Percentiles rank a stretch among this genome's conserved stretches.
These are phyloP conservation scores for Trichosporon sp. DNA, from an alignment of 1,284 basidiomycete species.

Conservation along the genomic window DNA sequence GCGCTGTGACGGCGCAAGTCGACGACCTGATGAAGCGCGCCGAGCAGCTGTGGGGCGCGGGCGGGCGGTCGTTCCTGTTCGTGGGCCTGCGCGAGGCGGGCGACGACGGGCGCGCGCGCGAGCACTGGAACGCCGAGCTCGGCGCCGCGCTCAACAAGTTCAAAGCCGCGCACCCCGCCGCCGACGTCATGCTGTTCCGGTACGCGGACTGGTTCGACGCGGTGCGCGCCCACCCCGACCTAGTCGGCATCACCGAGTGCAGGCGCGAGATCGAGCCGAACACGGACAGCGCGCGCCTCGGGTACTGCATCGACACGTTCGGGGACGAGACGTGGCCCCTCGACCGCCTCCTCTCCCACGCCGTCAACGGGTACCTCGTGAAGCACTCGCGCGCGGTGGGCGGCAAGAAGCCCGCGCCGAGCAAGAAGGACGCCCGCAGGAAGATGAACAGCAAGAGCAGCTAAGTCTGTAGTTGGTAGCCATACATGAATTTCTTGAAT, in stretches of 20 bases:
- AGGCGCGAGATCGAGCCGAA: neutral
- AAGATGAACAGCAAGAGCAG: neutral
- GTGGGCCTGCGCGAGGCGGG: neutral
- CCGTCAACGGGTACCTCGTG: neutral
- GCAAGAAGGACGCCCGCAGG: neutral
- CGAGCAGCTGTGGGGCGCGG: neutral
- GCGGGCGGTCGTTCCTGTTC: neutral
- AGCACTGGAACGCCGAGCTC: neutral
- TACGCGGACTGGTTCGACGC: neutral
- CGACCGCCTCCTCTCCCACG: neutral
- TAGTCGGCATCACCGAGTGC: neutral
- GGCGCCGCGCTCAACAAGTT: neutral
- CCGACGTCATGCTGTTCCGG: neutral
- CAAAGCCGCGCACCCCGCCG: neutral
- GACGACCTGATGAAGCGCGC: neutral
- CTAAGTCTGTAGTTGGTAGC: neutral
- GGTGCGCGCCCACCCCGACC: neutral
- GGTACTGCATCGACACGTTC: neutral
- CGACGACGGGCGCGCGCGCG: neutral
- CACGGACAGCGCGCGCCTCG: neutral
- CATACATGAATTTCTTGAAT: neutral
- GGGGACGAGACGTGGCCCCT: conserved; percentile 1
- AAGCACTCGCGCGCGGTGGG: neutral
- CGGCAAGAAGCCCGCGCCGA: neutral
- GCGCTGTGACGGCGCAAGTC: neutral